Evolutionary conservation across 768 basidiomycete genomes (phyloP), one percentile per base, ranked within the genome.

Genomic region (Kockovaella imperatae): DNA sequence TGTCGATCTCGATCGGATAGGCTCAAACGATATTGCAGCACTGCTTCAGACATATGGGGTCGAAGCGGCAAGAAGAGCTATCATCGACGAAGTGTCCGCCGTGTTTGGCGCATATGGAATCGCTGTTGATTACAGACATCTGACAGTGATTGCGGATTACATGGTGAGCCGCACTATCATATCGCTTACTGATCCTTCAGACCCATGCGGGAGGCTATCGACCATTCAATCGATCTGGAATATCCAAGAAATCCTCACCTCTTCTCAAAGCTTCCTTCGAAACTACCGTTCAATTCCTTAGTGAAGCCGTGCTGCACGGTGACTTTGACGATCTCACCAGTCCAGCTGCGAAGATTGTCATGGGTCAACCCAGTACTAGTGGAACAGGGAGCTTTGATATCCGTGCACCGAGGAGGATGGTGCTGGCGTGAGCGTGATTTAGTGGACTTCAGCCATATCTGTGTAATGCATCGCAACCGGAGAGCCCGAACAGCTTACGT

Each of bases 191-290:
- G 24, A 47, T 25, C 5, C 23, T 13, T 34, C 49, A 97, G 93
- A 97, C 95, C 0, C 96, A 89, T 69, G 91, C 96, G 47, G 95
- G 95, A 25, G 89, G 85, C 24, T 99, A 91, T 77, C 93, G 87
- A 73, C 89, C 95, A 2, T 99, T 97, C 75, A 99, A 96, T 72
- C 84, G 95, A 36, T 87, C 84, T 55, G 95, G 95, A 45, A 85
- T 99, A 49, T 83, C 87, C 20, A 80, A 83, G 36, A 89, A 87
- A 71, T 82, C 89, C 21, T 96, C 91, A n/a, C 89, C 93, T 6
- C 77, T 97, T 32, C 80, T 97, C 46, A 97, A 97, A 71, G 95
- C 95, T 1, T 95, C 90, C 7, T 99, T 87, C 73, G 95, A 97
- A 73, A 96, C 91, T 3, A 97, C 93, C 0, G 86, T 84, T 1